These are phyloP conservation scores for Dactylellina leptospora DNA, from an alignment of 2,329 filamentous ascomycete species.

Conservation along the genomic window DNA sequence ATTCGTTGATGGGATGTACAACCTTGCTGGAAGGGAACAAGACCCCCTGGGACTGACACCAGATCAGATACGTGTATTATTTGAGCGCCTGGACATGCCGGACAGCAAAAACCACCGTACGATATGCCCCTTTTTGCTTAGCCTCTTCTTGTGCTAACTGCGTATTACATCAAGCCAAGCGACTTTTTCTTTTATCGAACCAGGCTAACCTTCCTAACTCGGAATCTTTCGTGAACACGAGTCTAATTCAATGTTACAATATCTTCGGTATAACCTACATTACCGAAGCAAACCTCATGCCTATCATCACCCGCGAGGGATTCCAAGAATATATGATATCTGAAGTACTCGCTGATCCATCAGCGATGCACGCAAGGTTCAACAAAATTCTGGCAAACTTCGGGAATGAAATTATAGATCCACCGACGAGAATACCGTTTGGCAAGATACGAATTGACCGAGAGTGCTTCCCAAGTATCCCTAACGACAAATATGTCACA, in stretches of 20 bases:
- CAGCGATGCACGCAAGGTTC: conserved; percentile 33
- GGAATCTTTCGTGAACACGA: conserved; percentile 26
- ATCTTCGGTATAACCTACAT: conserved; percentile 41
- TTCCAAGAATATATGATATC: conserved; percentile 43
- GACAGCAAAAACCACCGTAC: conserved; percentile 39
- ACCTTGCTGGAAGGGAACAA: conserved; percentile 22
- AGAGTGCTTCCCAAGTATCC: conserved; percentile 18
- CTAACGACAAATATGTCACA: conserved; percentile 29
- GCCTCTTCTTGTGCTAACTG: not conserved
- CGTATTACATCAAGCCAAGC: conserved; percentile 15
- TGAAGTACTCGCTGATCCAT: conserved; percentile 30
- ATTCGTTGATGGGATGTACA: conserved; percentile 42
- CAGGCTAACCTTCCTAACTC: conserved; percentile 9
- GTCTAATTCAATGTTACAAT: conserved; percentile 36
- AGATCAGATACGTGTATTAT: conserved; percentile 24
- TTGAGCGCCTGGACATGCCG: conserved; percentile 38
- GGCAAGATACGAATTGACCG: conserved; percentile 29
- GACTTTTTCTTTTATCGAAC: not conserved
- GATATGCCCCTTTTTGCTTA: not conserved
- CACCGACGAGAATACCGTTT: conserved; percentile 33
- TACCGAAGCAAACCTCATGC: conserved; percentile 36
- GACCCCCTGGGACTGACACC: conserved; percentile 34
- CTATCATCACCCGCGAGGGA: conserved; percentile 39
- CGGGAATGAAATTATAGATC: conserved; percentile 40
- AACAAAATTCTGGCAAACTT: conserved; percentile 29